These are phyloP conservation scores for Clavispora phyllophila DNA, from an alignment of 805 yeast species.

Conservation along the genomic window DNA sequence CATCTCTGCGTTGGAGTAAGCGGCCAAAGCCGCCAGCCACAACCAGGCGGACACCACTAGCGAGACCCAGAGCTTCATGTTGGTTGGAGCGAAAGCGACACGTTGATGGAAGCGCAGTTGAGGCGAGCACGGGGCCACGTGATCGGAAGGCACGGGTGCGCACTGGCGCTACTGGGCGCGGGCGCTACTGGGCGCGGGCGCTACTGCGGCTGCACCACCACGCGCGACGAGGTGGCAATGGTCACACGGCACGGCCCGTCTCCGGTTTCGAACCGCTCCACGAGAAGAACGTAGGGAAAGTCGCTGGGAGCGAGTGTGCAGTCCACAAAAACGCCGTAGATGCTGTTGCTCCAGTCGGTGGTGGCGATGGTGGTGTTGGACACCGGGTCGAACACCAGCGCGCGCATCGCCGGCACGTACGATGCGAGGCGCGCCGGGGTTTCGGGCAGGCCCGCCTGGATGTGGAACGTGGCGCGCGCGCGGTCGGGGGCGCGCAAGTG, in stretches of 20 bases:
- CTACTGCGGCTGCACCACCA: neutral
- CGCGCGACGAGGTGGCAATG: slow-evolving; percentile 26
- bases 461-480: slow-evolving; percentile 1
- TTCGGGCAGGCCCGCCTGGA: neutral
- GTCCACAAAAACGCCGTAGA: slow-evolving; percentile 42
- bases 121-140: neutral
- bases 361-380: slow-evolving; percentile 29
- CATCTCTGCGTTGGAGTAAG: slow-evolving; percentile 13
- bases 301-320: slow-evolving; percentile 20
- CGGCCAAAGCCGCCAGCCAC: slow-evolving; percentile 12
- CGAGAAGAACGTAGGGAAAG: slow-evolving; percentile 31
- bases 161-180: too few species aligned
- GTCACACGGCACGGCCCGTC: slow-evolving; percentile 33
- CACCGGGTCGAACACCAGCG: slow-evolving; percentile 33
- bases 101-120: neutral
- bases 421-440: slow-evolving; percentile 7
- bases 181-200: too few species aligned
- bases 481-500: slow-evolving; percentile 17
- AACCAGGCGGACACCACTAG: slow-evolving; percentile 7
- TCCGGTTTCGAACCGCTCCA: slow-evolving; percentile 50
- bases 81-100: neutral
- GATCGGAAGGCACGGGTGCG: neutral
- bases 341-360: slow-evolving; percentile 35
- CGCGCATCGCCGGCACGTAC: slow-evolving; percentile 46
- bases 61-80: slow-evolving; percentile 7